Base-by-base conservation (phyloP, 1,284 basidiomycete species). In the Sanghuangporus weigelae region DNA sequence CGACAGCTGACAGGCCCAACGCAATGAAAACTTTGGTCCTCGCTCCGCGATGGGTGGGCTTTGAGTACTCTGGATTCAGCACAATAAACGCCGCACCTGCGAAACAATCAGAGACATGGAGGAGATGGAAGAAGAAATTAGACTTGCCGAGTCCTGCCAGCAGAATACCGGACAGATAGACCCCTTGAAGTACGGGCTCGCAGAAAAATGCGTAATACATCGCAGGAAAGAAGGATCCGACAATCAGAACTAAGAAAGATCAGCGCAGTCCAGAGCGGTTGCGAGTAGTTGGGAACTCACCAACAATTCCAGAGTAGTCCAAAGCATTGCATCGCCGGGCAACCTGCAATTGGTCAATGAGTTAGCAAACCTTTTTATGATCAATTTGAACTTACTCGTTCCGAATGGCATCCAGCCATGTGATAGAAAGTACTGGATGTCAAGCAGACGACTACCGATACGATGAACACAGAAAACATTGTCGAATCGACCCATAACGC, bases 21-120 rank as follows among this genome's bases (percentile, higher is more conserved):
- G 81, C 84, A 67, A 95, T 83, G 76, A 96, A 97, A 7, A 93
- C 85, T 23, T 78, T 74, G 3, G 93, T 95, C 23, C 95, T 86
- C 62, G 90, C 83, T 68, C 87, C 85, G 23, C 93, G 82, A 73
- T 93, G 90, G 0, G 82, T 81, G 1, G 90, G 86, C 67, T 87
- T 90, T 14, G 86, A 79, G 74, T 95, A 95, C 70, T 87, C 82
- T 0, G 93, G 92, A 61, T 87, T 84, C 16, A 96, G 78, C 21
- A 96, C 92, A 66, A 92, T 83, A 74, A 88, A 90, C 46, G 87
- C 82, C 4, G 89, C 86, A 66, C 82, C 86, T 87, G 68, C 63
- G 39, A 12, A 44, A 23, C 44, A n/a, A 46, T n/a, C 44, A 46
- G 7, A 16, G 16, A n/a, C 44, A 46, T 21, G 11, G 16, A n/a